phyloP scores from a whole-genome alignment of 2,329 filamentous ascomycete genomes.

The Claviceps maximensis region DNA sequence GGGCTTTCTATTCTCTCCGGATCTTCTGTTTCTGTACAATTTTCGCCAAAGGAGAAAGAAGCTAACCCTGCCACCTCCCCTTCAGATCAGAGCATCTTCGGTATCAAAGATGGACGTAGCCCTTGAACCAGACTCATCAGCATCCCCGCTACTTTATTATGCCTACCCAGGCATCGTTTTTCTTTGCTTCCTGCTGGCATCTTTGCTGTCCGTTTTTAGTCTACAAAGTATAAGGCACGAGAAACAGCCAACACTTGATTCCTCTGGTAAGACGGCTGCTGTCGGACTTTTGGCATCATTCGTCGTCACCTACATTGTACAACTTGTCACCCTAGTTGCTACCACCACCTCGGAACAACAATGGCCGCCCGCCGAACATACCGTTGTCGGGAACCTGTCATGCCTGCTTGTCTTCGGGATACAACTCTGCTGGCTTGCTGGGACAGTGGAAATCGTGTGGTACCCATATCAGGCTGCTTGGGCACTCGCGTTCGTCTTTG shows the following conservation, averaged over 20 bases:
- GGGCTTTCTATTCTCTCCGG: background rate
- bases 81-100: background rate
- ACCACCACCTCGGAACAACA: slow-evolving; percentile 19
- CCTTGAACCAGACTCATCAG: slow-evolving; percentile 7
- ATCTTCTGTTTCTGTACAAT: background rate
- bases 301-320: slow-evolving; percentile 33
- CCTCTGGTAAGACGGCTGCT: slow-evolving; percentile 12
- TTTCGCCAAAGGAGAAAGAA: background rate
- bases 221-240: slow-evolving; percentile 30
- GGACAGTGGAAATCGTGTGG: slow-evolving; percentile 39
- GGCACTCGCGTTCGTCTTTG: slow-evolving; percentile 42
- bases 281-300: slow-evolving; percentile 31
- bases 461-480: slow-evolving; percentile 53
- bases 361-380: slow-evolving; percentile 33
- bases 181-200: slow-evolving; percentile 41
- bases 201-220: slow-evolving; percentile 37
- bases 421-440: slow-evolving; percentile 40
- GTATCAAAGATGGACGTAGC: slow-evolving; percentile 1
- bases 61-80: background rate
- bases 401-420: slow-evolving; percentile 52
- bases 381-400: slow-evolving; percentile 44
- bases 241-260: slow-evolving; percentile 6
- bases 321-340: slow-evolving; percentile 28
- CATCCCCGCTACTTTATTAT: slow-evolving; percentile 40
- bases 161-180: slow-evolving; percentile 43